Percentiles rank a stretch among this genome's conserved stretches.
Conservation (phyloP, 1,284 basidiomycete species). For the Calocybe gambosa region DNA sequence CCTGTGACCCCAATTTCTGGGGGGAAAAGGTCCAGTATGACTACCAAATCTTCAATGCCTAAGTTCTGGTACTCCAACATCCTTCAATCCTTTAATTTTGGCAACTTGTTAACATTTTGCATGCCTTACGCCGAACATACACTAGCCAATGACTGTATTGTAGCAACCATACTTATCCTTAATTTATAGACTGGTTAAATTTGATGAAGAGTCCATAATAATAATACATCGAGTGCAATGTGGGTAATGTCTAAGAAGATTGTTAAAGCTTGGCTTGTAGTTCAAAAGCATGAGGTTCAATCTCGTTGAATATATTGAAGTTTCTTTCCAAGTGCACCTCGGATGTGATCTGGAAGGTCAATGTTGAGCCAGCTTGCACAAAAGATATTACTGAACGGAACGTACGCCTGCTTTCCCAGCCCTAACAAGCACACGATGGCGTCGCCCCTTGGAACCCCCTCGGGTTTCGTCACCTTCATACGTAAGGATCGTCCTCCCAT, state of each 20-base stretch:
- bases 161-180: background rate
- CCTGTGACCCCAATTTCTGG: slow-evolving; percentile 63
- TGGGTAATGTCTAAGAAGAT: background rate
- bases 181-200: background rate
- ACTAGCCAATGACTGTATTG: background rate
- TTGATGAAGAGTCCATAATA: no score
- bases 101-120: background rate
- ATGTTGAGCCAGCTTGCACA: background rate
- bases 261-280: slow-evolving; percentile 24
- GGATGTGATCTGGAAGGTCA: slow-evolving; percentile 32
- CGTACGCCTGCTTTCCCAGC: slow-evolving; percentile 43
- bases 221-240: no score
- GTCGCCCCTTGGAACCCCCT: slow-evolving; percentile 49
- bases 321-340: slow-evolving; percentile 49
- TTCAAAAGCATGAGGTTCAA: slow-evolving; percentile 29
- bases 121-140: background rate
- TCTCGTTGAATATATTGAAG: slow-evolving; percentile 52
- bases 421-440: slow-evolving; percentile 48
- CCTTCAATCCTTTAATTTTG: background rate
- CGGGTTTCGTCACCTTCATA: slow-evolving; percentile 66
- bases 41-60: slow-evolving; percentile 52
- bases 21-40: slow-evolving; percentile 57
- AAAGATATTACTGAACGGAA: slow-evolving; percentile 6
- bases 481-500: slow-evolving; percentile 43
- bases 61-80: slow-evolving; percentile 27